Percentiles rank a stretch among this genome's conserved stretches.
Evolutionary conservation across 1,139 yeast species (phyloP).

Genomic region (Protomyces lactucae-debilis): DNA sequence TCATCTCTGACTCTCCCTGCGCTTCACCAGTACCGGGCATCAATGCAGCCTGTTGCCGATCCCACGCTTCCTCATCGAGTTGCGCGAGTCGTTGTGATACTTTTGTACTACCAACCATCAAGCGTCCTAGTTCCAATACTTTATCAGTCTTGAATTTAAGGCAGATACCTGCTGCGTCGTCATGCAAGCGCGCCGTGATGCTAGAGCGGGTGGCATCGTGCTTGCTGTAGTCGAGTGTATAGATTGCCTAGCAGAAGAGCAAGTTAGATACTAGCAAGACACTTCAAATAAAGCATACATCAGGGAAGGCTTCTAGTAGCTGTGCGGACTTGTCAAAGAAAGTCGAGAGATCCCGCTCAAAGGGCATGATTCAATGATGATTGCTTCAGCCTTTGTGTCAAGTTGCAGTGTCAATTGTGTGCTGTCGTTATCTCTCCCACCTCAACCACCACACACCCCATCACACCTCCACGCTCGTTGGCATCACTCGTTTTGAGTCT

Average conservation of each 20-base stretch:
- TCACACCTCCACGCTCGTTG: too few relatives aligned
- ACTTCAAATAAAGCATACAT: background rate
- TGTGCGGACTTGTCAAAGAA: slow-evolving; percentile 12
- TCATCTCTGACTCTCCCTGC: background rate
- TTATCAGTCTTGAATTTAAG: slow-evolving; percentile 23
- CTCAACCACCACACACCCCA: background rate
- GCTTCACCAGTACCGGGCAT: background rate
- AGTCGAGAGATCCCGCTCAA: slow-evolving; percentile 12
- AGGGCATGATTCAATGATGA: background rate
- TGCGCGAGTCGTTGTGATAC: background rate
- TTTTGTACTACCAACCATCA: slow-evolving; percentile 11
- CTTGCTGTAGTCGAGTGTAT: slow-evolving; percentile 7
- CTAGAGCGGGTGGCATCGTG: slow-evolving; percentile 1
- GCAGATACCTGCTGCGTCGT: slow-evolving; percentile 2
- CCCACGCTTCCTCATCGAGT: background rate
- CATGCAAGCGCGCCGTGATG: slow-evolving; percentile 15
- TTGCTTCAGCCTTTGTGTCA: background rate
- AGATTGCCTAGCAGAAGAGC: slow-evolving; percentile 1
- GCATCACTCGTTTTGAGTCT: background rate
- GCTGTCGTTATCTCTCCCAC: background rate
- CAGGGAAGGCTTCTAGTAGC: slow-evolving; percentile 10
- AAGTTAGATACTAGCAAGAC: background rate
- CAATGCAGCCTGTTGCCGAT: background rate
- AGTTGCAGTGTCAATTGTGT: background rate
- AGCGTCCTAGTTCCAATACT: slow-evolving; percentile 7